Percentiles rank a stretch among this genome's conserved stretches.
Conservation (phyloP, 495 filamentous ascomycete genomes). For the Neurospora sp. region DNA sequence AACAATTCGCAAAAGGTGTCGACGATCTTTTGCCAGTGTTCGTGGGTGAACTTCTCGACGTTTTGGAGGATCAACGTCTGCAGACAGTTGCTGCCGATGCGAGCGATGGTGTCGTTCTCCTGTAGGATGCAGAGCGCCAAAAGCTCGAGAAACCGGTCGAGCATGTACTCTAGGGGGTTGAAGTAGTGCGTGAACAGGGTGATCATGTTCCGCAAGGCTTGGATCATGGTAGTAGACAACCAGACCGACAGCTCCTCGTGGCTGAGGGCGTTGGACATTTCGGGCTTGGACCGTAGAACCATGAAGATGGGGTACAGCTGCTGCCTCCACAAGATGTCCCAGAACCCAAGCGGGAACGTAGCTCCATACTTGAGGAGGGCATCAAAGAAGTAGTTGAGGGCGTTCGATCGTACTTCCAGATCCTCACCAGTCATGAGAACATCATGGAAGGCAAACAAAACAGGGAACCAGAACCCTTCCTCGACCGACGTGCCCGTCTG, state of each 20-base stretch:
- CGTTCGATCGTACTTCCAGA: constrained; percentile 90
- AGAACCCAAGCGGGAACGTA: constrained; percentile 88
- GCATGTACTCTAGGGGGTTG: constrained; percentile 89
- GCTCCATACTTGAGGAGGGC: constrained; percentile 81
- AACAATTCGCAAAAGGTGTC: constrained; percentile 93
- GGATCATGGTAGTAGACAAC: constrained; percentile 99
- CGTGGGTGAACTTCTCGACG: constrained; percentile 73
- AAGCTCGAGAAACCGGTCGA: constrained; percentile 87
- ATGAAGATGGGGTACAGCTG: constrained; percentile 97
- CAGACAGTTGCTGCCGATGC: constrained; percentile 95
- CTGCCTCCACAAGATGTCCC: constrained; percentile 97
- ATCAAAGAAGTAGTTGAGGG: constrained; percentile 92
- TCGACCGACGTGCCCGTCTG: constrained; percentile 64
- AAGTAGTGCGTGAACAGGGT: constrained; percentile 98
- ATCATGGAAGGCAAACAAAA: constrained; percentile 97
- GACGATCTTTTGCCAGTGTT: constrained; percentile 91
- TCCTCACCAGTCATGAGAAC: constrained; percentile 99
- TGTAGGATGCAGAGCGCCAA: constrained; percentile 95
- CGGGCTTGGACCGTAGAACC: constrained; percentile 87
- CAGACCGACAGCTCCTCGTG: constrained; percentile 98
- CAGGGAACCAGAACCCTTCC: constrained; percentile 97
- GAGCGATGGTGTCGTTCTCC: constrained; percentile 95
- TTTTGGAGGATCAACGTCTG: constrained; percentile 95
- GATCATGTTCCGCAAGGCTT: constrained; percentile 96
- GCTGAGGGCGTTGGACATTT: constrained; percentile 86